phyloP scores from a whole-genome alignment of 2,329 filamentous ascomycete genomes.

The Colletotrichum viniferum region DNA sequence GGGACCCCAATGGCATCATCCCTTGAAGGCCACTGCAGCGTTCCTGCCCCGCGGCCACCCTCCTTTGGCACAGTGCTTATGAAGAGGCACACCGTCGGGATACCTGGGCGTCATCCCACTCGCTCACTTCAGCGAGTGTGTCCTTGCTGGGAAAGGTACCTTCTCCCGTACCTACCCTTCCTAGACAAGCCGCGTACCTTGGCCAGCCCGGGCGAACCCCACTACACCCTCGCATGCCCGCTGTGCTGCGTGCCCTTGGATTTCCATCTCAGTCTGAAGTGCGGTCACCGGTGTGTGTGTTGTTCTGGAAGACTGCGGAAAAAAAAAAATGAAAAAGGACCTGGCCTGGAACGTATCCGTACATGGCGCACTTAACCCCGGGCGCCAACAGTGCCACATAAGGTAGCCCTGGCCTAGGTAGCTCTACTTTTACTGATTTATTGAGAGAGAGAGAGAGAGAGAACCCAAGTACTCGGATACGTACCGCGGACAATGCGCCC shows the following conservation, averaged over 20 bases:
- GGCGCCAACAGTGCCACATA: background rate
- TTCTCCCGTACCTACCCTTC: background rate
- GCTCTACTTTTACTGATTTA: background rate
- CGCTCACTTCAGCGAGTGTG: background rate
- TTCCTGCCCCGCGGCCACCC: slow-evolving; percentile 9
- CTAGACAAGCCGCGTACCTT: background rate
- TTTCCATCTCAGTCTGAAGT: background rate
- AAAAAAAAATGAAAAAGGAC: background rate
- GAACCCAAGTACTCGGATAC: background rate
- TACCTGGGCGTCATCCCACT: slow-evolving; percentile 15
- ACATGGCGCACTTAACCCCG: background rate
- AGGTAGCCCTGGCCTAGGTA: background rate
- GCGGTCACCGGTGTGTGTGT: background rate
- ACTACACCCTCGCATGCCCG: slow-evolving; percentile 18
- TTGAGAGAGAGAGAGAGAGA: background rate
- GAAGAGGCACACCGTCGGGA: background rate
- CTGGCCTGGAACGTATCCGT: background rate
- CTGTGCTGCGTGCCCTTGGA: background rate
- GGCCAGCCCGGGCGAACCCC: slow-evolving; percentile 3
- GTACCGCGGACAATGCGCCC: background rate
- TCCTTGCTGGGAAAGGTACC: background rate
- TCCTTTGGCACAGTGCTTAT: background rate
- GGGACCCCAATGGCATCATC: slow-evolving; percentile 1
- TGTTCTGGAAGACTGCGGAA: background rate
- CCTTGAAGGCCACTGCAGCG: slow-evolving; percentile 5